Evolutionary conservation across 192 early-diverging fungal genomes (phyloP), one percentile per base, ranked within the genome.

Genomic region (Entomortierella chlamydospora): DNA sequence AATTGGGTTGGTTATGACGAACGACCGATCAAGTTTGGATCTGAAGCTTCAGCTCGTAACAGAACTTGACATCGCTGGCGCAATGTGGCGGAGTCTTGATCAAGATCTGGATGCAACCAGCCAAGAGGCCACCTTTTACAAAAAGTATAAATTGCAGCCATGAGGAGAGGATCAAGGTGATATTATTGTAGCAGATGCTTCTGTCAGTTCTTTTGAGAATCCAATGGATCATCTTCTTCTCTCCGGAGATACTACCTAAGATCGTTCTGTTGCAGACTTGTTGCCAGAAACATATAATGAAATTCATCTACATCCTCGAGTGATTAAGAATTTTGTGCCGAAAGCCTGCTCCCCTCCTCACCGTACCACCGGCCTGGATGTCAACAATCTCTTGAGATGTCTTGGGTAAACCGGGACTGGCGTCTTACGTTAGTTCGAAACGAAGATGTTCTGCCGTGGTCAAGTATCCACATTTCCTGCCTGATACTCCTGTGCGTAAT

Each of bases 71-170:
- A 47, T 78, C 6, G 73, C 73, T 2, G 73, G 73, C 7, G 67
- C 69, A 17, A 78, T 70, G 73, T 78, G 73, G 73, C 69, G 73
- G 73, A 78, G 73, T 26, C 45, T 78, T 23, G 73, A 78, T 43
- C 66, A 69, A 67, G 73, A 78, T 42, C 39, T 78, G 29, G 73
- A 78, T 29, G 20, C 22, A 22, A 61, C 73, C 8, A 78, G 73
- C 29, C 28, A 64, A 7, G 37, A 51, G 15, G 17, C 17, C 0
- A 30, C 72, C 5, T 45, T 57, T 31, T 58, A 51, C 12, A 49
- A 34, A 20, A 42, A 61, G 42, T 15, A 47, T 13, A 23, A 42
- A 0, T 49, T 31, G 29, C 15, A 37, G 33, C 31, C 31, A 58
- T 26, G 18, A 51, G 42, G 26, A 22, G 31, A n/a, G n/a, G n/a